A percentile compares a stretch with the other conserved stretches of the same genome.
These are phyloP conservation scores for Trametes polyzona DNA, from an alignment of 1,284 basidiomycete genomes.

Conservation along the genomic window DNA sequence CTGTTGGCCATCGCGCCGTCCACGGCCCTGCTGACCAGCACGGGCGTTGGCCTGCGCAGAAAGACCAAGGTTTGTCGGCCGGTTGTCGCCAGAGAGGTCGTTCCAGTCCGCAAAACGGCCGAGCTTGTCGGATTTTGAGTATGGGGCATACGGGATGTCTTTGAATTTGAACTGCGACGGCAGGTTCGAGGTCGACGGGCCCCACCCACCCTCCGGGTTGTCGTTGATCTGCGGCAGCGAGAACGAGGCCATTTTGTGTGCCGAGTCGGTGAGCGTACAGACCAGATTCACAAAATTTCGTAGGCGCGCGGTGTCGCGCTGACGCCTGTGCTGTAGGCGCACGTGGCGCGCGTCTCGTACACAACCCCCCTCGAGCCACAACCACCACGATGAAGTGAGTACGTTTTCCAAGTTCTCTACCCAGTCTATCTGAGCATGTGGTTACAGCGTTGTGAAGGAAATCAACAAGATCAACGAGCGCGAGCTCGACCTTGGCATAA, in stretches of 20 bases:
- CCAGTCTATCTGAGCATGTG: not conserved
- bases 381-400: slow-evolving; percentile 68
- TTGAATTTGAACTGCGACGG: slow-evolving; percentile 84
- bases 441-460: slow-evolving; percentile 83
- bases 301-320: slow-evolving; percentile 12
- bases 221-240: slow-evolving; percentile 78
- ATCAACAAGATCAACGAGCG: slow-evolving; percentile 92
- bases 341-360: slow-evolving; percentile 21
- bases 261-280: slow-evolving; percentile 15
- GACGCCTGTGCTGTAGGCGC: slow-evolving; percentile 12
- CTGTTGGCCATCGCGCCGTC: slow-evolving; percentile 67
- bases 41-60: slow-evolving; percentile 54
- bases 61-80: slow-evolving; percentile 58
- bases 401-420: not conserved
- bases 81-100: slow-evolving; percentile 67
- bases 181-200: slow-evolving; percentile 74
- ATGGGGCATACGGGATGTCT: slow-evolving; percentile 95
- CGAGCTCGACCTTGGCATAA: slow-evolving; percentile 84
- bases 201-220: slow-evolving; percentile 84
- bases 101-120: slow-evolving; percentile 99
- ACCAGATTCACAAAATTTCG: slow-evolving; percentile 32
- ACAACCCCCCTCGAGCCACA: slow-evolving; percentile 1
- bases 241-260: slow-evolving; percentile 66
- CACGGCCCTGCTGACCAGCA: slow-evolving; percentile 48
- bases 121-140: slow-evolving; percentile 98